phyloP scores from a whole-genome alignment of 768 basidiomycete genomes.

The Phanerochaete sordida region DNA sequence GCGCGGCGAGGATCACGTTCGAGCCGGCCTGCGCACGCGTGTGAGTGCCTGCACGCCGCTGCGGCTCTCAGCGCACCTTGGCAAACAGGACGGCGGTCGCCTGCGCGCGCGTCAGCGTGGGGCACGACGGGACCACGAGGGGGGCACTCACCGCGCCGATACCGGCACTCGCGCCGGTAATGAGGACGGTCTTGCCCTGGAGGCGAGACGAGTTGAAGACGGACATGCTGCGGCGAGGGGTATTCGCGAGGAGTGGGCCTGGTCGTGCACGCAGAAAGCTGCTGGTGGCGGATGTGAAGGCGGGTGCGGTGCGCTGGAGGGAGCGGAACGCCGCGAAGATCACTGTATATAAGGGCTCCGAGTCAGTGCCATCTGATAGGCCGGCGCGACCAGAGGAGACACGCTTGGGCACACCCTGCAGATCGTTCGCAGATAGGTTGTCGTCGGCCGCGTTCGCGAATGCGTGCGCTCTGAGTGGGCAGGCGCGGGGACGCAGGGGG shows the following conservation, averaged over 20 bases:
- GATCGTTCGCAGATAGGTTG: not conserved
- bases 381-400: not conserved
- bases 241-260: not conserved
- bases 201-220: slow-evolving; percentile 79
- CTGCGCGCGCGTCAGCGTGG: slow-evolving; percentile 33
- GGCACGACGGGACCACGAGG: not conserved
- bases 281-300: slow-evolving; percentile 3
- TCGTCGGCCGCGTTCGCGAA: not conserved
- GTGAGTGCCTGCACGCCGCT: not conserved
- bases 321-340: slow-evolving; percentile 1
- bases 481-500: not conserved
- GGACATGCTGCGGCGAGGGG: slow-evolving; percentile 48
- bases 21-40: slow-evolving; percentile 61
- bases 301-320: not conserved
- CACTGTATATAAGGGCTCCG: slow-evolving; percentile 3
- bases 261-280: not conserved
- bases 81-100: slow-evolving; percentile 89
- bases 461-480: not conserved
- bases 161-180: slow-evolving; percentile 88
- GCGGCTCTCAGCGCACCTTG: slow-evolving; percentile 45
- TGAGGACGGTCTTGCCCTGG: slow-evolving; percentile 80
- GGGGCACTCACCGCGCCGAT: slow-evolving; percentile 73
- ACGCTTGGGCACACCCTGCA: not conserved
- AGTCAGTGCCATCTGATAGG: slow-evolving; percentile 22
- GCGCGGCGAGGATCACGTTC: slow-evolving; percentile 82